Evolutionary conservation across 1,284 basidiomycete genomes (phyloP).

Genomic region (Pseudozyma flocculosa): DNA sequence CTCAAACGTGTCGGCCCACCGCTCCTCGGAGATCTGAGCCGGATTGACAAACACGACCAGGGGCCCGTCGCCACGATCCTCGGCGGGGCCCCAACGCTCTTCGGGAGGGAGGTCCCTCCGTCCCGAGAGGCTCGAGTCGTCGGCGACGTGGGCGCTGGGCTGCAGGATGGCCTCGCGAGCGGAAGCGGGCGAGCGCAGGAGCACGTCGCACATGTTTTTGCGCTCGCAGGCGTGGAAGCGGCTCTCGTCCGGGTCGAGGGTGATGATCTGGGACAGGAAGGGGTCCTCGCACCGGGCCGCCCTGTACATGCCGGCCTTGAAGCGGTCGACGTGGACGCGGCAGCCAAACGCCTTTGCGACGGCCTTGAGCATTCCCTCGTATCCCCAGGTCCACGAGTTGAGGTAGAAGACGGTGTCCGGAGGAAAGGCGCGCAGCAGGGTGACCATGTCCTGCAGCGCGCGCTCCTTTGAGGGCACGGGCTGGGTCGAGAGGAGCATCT

Average conservation of each 20-base stretch:
- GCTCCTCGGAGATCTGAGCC: constrained; percentile 57
- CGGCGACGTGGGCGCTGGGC: constrained; percentile 11
- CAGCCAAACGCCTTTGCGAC: constrained; percentile 34
- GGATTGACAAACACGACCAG: constrained; percentile 35
- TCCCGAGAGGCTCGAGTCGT: constrained; percentile 10
- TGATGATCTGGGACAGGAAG: constrained; percentile 68
- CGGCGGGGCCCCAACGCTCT: constrained; percentile 17
- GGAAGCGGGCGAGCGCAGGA: not conserved
- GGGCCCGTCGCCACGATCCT: constrained; percentile 3
- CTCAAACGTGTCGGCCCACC: constrained; percentile 67
- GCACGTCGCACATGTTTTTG: constrained; percentile 67
- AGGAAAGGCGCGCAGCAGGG: constrained; percentile 64
- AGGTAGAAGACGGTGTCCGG: constrained; percentile 75
- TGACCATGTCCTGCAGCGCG: constrained; percentile 66
- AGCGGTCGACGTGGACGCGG: constrained; percentile 84
- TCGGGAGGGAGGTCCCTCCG: constrained; percentile 1
- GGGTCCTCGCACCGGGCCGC: constrained; percentile 65
- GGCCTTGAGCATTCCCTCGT: constrained; percentile 41
- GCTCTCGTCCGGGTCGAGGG: constrained; percentile 65
- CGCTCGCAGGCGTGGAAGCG: constrained; percentile 91
- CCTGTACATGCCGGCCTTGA: constrained; percentile 72
- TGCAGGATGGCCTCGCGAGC: not conserved
- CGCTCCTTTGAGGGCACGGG: constrained; percentile 27
- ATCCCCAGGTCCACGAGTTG: constrained; percentile 89
- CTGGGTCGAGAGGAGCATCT: constrained; percentile 60